Base-by-base conservation (phyloP, 2,329 filamentous ascomycete species). In the Penicillium aurantiogriseum region DNA sequence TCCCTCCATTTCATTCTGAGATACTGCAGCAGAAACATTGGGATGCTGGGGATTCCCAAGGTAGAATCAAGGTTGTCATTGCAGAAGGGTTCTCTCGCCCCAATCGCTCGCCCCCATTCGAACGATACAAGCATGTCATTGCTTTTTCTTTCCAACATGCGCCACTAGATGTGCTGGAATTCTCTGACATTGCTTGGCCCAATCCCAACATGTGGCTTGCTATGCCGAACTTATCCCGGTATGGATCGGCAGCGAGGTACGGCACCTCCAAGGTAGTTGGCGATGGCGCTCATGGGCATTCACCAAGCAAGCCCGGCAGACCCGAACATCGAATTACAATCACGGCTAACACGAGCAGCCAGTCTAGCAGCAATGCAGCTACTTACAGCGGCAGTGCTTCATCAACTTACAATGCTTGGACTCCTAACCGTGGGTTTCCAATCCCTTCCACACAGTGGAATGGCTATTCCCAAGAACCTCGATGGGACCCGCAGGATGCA, bases 71-170 rank as follows among this genome's bases (percentile, higher is more conserved):
- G 69, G 74, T 95, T 27, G 73, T 92, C 53, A 83, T 96, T 57
- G 86, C 88, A 47, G 90, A 93, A 69, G 87, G 89, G 0, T 86
- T 91, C 57, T 79, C 81, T 10, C 78, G 85, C 38, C 75, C 73
- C 9, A 68, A 73, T 63, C 74, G 76, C 31, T 69, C 63, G 8
- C 75, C 72, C 5, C 83, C 85, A 0, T 85, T 89, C 62, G 86
- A 90, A 65, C 79, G 85, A 40, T 78, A 89, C 60, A 89, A 88
- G 68, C 90, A 92, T 66, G 74, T 91, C 44, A 83, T 92, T 25
- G 83, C 84, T 15, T 94, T 96, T 73, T 88, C 91, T 1, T 96
- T 95, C 67, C 90, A 94, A 68, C 90, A 94, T 77, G 91, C 89
- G 35, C 91, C 91, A 1, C 76, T 89, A 91, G 91, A 89, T 42